Percentiles rank a stretch among this genome's conserved stretches.
Evolutionary conservation across 169 alveolate genomes (phyloP).

Genomic region (Cystoisospora suis): DNA sequence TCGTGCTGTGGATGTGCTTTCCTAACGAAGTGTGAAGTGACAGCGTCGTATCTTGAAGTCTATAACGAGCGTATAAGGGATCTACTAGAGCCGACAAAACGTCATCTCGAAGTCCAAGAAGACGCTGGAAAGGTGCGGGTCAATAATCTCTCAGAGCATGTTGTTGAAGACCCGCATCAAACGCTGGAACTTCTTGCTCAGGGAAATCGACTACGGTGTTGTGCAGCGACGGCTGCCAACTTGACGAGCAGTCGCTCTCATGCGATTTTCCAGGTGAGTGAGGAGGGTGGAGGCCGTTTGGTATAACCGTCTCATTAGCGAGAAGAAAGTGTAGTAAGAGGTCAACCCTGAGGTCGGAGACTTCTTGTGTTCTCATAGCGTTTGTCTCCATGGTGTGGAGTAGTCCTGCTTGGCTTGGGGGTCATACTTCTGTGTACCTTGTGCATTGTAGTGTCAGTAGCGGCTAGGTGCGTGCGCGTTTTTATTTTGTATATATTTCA

Average conservation of each 20-base stretch:
- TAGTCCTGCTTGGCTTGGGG: background rate
- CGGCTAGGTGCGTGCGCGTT: too few species aligned
- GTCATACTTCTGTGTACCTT: too few species aligned
- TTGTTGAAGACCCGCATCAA: slow-evolving; percentile 74
- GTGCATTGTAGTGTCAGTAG: too few species aligned
- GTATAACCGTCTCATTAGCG: background rate
- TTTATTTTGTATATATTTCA: too few species aligned
- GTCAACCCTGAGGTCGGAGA: background rate
- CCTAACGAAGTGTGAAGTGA: slow-evolving; percentile 66
- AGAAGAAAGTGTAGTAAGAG: background rate
- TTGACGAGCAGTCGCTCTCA: slow-evolving; percentile 79
- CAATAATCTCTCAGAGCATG: slow-evolving; percentile 74
- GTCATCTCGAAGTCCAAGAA: slow-evolving; percentile 79
- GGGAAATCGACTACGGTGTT: slow-evolving; percentile 94
- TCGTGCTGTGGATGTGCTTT: slow-evolving; percentile 10
- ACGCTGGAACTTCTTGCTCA: slow-evolving; percentile 87
- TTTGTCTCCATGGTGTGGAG: background rate
- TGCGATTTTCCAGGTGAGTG: slow-evolving; percentile 94
- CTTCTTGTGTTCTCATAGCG: background rate
- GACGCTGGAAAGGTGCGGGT: slow-evolving; percentile 79
- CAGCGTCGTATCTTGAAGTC: slow-evolving; percentile 92
- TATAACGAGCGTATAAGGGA: slow-evolving; percentile 96
- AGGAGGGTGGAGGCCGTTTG: too few species aligned
- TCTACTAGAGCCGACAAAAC: slow-evolving; percentile 83
- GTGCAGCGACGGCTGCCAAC: slow-evolving; percentile 94